Conservation (phyloP, 495 filamentous ascomycete species). For the Neurospora sublineolata region DNA sequence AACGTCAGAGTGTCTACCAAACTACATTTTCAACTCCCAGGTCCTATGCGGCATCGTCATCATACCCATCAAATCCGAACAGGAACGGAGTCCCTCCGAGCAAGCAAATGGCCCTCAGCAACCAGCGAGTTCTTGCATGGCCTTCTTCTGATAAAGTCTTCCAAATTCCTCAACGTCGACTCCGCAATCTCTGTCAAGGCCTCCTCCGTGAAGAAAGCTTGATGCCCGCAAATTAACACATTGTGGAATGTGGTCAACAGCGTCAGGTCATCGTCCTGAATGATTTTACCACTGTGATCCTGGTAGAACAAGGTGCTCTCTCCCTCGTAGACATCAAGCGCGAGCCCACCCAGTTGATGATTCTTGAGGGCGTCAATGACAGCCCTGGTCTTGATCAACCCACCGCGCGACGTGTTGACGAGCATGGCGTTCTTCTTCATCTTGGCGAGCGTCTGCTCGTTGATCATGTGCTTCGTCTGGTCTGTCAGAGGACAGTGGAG, state of each 20-base stretch:
- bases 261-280: conserved; percentile 56
- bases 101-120: conserved; percentile 7
- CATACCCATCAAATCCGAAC: conserved; percentile 12
- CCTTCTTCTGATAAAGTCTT: conserved; percentile 19
- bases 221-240: conserved; percentile 55
- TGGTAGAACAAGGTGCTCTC: conserved; percentile 50
- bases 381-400: conserved; percentile 46
- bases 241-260: conserved; percentile 63
- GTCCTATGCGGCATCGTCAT: background rate
- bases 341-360: conserved; percentile 41
- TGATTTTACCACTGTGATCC: conserved; percentile 55
- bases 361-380: conserved; percentile 51
- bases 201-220: conserved; percentile 60
- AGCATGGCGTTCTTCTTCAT: conserved; percentile 53
- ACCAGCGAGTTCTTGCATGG: conserved; percentile 30
- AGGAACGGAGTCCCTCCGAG: conserved; percentile 9
- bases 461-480: conserved; percentile 49
- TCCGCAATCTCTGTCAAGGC: conserved; percentile 53
- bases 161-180: conserved; percentile 46
- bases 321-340: conserved; percentile 47
- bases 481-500: conserved; percentile 56
- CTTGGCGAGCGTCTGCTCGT: conserved; percentile 35
- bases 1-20: background rate
- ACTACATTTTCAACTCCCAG: background rate
- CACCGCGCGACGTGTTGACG: conserved; percentile 57